Base-by-base conservation (phyloP, 305 asterid genomes). In the Fraxinus paxiana region DNA sequence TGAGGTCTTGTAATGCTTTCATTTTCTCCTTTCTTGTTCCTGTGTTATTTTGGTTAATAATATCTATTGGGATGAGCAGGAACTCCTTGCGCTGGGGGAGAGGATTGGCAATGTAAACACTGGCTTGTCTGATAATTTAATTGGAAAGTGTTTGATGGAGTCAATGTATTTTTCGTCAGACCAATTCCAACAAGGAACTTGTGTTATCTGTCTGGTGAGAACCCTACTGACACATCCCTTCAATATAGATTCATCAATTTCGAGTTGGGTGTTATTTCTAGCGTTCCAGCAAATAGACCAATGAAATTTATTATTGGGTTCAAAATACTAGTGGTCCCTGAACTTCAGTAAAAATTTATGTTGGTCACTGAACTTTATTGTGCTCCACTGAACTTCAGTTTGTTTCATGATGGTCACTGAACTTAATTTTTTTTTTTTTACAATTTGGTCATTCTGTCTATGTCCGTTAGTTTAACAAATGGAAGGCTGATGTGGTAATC, bases 31-130 rank as follows among this genome's bases (percentile, higher is more conserved):
- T 30, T 31, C 10, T 31, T 15, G 28, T 31, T 69, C 43, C 75
- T 5, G 4, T 69, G 75, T 69, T 13, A 30, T 69, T 69, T 69
- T 28, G 38, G 75, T 69, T 30, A 69, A 37, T 20, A 77, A 76
- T 56, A 59, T 33, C 56, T 77, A 72, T 48, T 83, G 82, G 20
- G 77, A 18, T 81, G 76, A 67, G 30, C 90, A 94, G 97, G 98
- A 94, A 34, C 98, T 94, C 76, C 94, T 92, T 76, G 98, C 92
- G n/a, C 93, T 94, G 18, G 98, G 94, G 43, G 97, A 94, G 81
- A 89, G 95, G 82, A 94, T 94, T 56, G 98, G 98, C 81, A 90
- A 78, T 80, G 98, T 94, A 85, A 91, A 26, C 90, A 94, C 97
- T 0, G 98, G 98, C 46, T 86, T 94, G 88, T 86, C 94, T 9